phyloP scores from a whole-genome alignment of 331 rosid genomes.

The Malus hybrid region DNA sequence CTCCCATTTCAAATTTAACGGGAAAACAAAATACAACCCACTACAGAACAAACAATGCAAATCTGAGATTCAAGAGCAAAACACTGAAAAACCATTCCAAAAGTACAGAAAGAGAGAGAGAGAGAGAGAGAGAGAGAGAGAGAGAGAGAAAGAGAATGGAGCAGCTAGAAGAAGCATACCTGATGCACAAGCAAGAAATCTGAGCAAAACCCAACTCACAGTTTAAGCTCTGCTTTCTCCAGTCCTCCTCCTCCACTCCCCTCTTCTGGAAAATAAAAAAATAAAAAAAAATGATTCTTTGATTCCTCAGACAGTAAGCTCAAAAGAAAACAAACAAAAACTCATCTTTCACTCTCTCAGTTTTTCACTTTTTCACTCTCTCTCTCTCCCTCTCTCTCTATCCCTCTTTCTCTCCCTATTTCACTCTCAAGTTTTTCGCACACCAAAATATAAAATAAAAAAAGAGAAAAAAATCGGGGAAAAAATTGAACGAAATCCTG shows the following conservation, averaged over 20 bases:
- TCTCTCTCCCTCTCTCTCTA: not conserved
- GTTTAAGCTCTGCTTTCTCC: conserved; percentile 7
- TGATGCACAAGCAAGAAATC: no score
- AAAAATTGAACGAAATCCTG: no score
- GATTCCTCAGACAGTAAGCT: conserved; percentile 31
- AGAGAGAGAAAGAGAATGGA: no score
- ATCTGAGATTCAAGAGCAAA: no score
- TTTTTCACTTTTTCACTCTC: no score
- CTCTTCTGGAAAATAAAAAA: not conserved
- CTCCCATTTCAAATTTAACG: conserved; percentile 10
- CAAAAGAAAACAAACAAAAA: not conserved
- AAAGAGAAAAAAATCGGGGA: no score
- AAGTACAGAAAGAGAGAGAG: no score
- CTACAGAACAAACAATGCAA: no score
- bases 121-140: no score
- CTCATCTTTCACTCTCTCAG: not conserved
- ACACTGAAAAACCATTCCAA: no score
- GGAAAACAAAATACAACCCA: not conserved
- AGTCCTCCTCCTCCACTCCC: not conserved
- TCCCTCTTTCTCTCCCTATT: not conserved
- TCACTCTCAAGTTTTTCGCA: not conserved
- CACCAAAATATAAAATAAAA: no score
- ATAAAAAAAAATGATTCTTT: conserved; percentile 35
- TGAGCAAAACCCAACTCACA: not conserved
- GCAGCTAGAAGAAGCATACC: no score